A percentile compares a stretch with the other conserved stretches of the same genome.
Conservation (phyloP, 2,329 filamentous ascomycete genomes). For the Ophiostoma quercus region DNA sequence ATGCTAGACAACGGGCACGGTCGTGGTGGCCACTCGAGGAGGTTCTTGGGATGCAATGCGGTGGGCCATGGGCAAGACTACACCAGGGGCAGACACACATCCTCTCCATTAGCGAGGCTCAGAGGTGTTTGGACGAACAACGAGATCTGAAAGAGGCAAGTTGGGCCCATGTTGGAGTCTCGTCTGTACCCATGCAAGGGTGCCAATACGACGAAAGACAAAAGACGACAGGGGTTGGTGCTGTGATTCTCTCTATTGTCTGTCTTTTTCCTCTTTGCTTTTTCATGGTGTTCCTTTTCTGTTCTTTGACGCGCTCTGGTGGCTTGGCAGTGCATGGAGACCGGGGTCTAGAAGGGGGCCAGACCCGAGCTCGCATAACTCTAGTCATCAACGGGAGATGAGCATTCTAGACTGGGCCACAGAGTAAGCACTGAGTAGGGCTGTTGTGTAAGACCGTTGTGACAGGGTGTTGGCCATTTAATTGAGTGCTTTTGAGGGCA, state of each 20-base stretch:
- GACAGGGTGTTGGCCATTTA: background rate
- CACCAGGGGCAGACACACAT: background rate
- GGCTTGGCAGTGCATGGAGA: slow-evolving; percentile 2
- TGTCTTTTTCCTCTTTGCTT: background rate
- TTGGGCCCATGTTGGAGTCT: background rate
- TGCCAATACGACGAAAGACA: slow-evolving; percentile 18
- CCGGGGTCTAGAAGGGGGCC: slow-evolving; percentile 20
- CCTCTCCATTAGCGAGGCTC: slow-evolving; percentile 6
- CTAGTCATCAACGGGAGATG: slow-evolving; percentile 23
- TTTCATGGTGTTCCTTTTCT: background rate
- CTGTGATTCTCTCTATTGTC: background rate
- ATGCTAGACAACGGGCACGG: background rate
- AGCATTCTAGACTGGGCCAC: slow-evolving; percentile 15
- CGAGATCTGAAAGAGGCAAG: slow-evolving; percentile 2
- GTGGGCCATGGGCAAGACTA: slow-evolving; percentile 12
- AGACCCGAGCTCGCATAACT: slow-evolving; percentile 19
- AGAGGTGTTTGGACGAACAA: background rate
- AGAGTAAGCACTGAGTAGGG: slow-evolving; percentile 7
- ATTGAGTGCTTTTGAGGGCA: background rate
- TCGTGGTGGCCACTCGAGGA: background rate
- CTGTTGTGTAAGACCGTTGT: slow-evolving; percentile 13
- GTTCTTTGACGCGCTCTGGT: background rate
- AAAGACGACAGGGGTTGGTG: background rate
- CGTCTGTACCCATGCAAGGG: background rate
- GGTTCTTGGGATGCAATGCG: slow-evolving; percentile 16